Evolutionary conservation across 2,329 filamentous ascomycete species (phyloP).

Genomic region (Fusarium verticillioides): DNA sequence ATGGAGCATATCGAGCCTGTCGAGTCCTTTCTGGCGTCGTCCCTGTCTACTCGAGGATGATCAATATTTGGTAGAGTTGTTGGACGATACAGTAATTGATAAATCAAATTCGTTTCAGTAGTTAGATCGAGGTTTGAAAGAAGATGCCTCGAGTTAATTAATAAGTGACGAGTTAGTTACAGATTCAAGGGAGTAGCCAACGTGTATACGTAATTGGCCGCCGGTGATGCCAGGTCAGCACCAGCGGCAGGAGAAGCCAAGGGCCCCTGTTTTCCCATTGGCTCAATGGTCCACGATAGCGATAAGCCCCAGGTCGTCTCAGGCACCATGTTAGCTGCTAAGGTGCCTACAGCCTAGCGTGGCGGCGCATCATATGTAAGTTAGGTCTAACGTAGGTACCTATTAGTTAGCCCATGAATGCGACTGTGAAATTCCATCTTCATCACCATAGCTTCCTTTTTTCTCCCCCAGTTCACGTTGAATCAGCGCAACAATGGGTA

Average conservation of each 20-base stretch:
- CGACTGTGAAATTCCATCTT: constrained; percentile 19
- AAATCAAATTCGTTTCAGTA: background rate
- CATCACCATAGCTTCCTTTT: constrained; percentile 24
- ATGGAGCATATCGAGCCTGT: constrained; percentile 35
- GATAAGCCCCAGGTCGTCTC: constrained; percentile 37
- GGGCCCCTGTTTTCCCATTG: constrained; percentile 18
- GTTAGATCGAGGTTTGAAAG: background rate
- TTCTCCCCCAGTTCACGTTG: background rate
- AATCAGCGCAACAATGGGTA: constrained; percentile 50
- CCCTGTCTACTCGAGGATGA: background rate
- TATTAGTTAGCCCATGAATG: background rate
- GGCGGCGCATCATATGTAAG: constrained; percentile 25
- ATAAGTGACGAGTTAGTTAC: constrained; percentile 4
- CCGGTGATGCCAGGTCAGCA: constrained; percentile 45
- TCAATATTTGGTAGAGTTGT: background rate
- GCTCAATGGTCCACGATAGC: constrained; percentile 10
- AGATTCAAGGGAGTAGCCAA: constrained; percentile 32
- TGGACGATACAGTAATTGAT: background rate
- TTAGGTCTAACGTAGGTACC: background rate
- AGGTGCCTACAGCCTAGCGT: constrained; percentile 8
- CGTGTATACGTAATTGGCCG: constrained; percentile 45
- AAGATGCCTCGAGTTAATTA: constrained; percentile 25
- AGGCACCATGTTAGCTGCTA: constrained; percentile 19
- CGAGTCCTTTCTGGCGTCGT: constrained; percentile 10
- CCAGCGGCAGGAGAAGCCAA: constrained; percentile 18